Evolutionary conservation across 2,329 filamentous ascomycete species (phyloP).

Genomic region (Aschersonia sp.): DNA sequence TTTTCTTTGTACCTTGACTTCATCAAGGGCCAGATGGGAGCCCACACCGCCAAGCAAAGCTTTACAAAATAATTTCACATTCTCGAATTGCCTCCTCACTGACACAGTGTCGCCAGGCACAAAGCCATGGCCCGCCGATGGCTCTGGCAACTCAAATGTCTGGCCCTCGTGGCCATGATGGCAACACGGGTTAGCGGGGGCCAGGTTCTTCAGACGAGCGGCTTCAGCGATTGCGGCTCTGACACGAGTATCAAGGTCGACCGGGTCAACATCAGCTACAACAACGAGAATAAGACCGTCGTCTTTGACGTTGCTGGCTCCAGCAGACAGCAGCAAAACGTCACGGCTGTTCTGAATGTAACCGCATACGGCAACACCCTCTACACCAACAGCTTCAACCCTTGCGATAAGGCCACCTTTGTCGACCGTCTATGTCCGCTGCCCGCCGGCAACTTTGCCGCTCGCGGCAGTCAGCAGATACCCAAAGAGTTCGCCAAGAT

Average conservation of each 20-base stretch:
- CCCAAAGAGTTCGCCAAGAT: constrained; percentile 54
- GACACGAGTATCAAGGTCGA: constrained; percentile 50
- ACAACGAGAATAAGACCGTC: constrained; percentile 58
- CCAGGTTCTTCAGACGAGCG: constrained; percentile 65
- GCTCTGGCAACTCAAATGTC: constrained; percentile 13
- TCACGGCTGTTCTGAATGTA: constrained; percentile 62
- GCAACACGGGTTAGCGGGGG: constrained; percentile 40
- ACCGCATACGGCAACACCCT: constrained; percentile 73
- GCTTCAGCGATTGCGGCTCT: constrained; percentile 58
- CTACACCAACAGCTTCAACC: constrained; percentile 70
- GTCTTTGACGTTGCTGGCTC: constrained; percentile 72
- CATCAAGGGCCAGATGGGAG: too few species aligned
- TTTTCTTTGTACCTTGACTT: too few species aligned
- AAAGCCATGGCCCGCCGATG: constrained; percentile 18
- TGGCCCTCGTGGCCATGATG: constrained; percentile 20
- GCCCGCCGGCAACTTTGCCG: constrained; percentile 59
- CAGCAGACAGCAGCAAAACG: constrained; percentile 61
- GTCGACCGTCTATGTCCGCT: constrained; percentile 74
- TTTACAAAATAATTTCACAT: not conserved
- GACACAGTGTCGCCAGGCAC: not conserved
- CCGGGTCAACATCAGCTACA: constrained; percentile 63
- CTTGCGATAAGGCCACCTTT: constrained; percentile 54
- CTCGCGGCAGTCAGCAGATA: constrained; percentile 57
- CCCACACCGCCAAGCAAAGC: too few species aligned
- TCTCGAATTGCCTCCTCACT: not conserved